Conservation (phyloP, 495 filamentous ascomycete species). For the Annulohypoxylon moriforme region DNA sequence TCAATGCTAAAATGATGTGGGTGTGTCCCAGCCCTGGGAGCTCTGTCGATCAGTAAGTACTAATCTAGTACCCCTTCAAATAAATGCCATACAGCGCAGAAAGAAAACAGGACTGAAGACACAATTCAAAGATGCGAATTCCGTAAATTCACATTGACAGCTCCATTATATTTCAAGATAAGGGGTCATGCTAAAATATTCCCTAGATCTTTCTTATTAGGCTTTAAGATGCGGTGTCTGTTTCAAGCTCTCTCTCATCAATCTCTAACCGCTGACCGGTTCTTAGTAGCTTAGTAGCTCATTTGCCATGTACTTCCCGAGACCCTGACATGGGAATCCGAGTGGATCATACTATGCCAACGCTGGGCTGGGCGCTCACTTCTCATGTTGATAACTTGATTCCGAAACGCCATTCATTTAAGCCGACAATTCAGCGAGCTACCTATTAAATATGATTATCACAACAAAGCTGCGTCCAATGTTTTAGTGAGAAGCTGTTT, state of each 20-base stretch:
- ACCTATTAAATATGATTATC: conserved; percentile 2
- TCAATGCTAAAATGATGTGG: conserved; percentile 39
- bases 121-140: conserved; percentile 16
- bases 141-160: conserved; percentile 7
- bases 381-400: conserved; percentile 22
- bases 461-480: not conserved
- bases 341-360: conserved; percentile 35
- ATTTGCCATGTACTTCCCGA: conserved; percentile 26
- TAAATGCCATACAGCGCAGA: not conserved
- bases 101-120: conserved; percentile 10
- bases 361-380: conserved; percentile 15
- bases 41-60: conserved; percentile 35
- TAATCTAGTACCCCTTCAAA: conserved; percentile 20
- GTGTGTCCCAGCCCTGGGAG: conserved; percentile 21
- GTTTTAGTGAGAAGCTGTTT: not conserved
- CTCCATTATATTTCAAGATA: conserved; percentile 26
- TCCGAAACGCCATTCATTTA: conserved; percentile 19
- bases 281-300: conserved; percentile 18
- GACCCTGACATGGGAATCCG: conserved; percentile 22
- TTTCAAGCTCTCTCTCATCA: conserved; percentile 33
- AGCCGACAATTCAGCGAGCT: not conserved
- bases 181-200: conserved; percentile 7
- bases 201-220: not conserved
- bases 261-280: conserved; percentile 33
- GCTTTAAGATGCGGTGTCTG: conserved; percentile 10